A percentile compares a stretch with the other conserved stretches of the same genome.
These are phyloP conservation scores for Typha latifolia DNA, from an alignment of 176 grass and related monocot species.

Conservation along the genomic window DNA sequence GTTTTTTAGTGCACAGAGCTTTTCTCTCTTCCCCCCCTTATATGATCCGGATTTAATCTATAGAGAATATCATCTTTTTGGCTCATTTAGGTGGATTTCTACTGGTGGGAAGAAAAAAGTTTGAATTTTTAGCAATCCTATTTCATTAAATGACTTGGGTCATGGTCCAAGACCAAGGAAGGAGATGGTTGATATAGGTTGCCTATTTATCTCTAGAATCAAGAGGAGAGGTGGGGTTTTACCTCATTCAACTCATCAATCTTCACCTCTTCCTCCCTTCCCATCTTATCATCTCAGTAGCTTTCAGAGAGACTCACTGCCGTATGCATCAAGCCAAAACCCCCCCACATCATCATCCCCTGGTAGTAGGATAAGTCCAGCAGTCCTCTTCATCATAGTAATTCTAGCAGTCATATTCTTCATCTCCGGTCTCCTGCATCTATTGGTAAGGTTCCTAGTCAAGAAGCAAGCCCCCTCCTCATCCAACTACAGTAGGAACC, in stretches of 20 bases:
- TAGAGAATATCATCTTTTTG: conserved; percentile 16
- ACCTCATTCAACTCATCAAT: conserved; percentile 4
- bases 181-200: conserved; percentile 5
- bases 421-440: conserved; percentile 85
- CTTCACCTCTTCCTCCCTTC: background rate
- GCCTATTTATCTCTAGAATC: background rate
- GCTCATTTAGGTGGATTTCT: conserved; percentile 1
- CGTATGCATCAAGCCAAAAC: background rate
- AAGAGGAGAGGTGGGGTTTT: conserved; percentile 5
- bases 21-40: conserved; percentile 10
- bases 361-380: conserved; percentile 63
- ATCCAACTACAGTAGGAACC: background rate
- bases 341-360: background rate
- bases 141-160: conserved; percentile 3
- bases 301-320: conserved; percentile 12
- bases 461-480: conserved; percentile 46
- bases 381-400: conserved; percentile 84
- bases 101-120: background rate
- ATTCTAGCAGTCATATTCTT: conserved; percentile 85
- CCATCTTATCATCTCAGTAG: conserved; percentile 5
- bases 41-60: conserved; percentile 10
- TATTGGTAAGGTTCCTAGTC: conserved; percentile 59
- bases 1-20: background rate
- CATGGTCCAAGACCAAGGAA: conserved; percentile 6
- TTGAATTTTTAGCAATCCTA: conserved; percentile 1